Base-by-base conservation (phyloP, 2,329 filamentous ascomycete genomes). In the Microcera coccophila region DNA sequence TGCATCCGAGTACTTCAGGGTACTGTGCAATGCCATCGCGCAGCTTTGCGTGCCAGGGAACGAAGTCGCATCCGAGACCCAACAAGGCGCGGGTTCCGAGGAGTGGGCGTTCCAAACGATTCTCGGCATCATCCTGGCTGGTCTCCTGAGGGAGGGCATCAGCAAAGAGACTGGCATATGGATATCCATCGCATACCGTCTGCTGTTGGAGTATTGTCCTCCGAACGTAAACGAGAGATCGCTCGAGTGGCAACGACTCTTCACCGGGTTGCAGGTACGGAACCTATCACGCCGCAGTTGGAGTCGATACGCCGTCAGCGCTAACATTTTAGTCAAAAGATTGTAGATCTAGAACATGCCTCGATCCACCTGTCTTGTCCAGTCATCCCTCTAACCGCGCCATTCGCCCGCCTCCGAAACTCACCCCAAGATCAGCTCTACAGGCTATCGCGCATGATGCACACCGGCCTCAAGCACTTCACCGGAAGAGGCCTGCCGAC, bases 261-360 rank as follows among this genome's bases (percentile, higher is more conserved):
- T 70, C 40, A 63, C 62, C 8, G 62, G 62, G 3, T 38, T 58
- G 17, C 55, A 55, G 45, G 29, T 50, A 42, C 3, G 32, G 2
- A 2, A n/a, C 16, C 35, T 10, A n/a, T n/a, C n/a, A n/a, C n/a
- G n/a, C n/a, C n/a, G n/a, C n/a, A n/a, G n/a, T n/a, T n/a, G n/a
- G n/a, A n/a, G n/a, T n/a, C n/a, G n/a, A n/a, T n/a, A n/a, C n/a
- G n/a, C n/a, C n/a, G n/a, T n/a, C n/a, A n/a, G n/a, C n/a, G 16
- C 16, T 36, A 17, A 36, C 33, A 17, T 18, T 9, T 5, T 18
- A 7, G 49, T n/a, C n/a, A 64, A 14, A 61, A 70, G 56, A 71
- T 71, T 28, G 65, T 71, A 19, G 68, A 71, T 33, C 57, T 72
- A 8, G 68, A 72, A 47, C 68, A 72, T 45, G 66, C 68, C 3